A percentile compares a stretch with the other conserved stretches of the same genome.
Conservation (phyloP, 169 alveolate genomes). For the Condylostoma magnum region DNA sequence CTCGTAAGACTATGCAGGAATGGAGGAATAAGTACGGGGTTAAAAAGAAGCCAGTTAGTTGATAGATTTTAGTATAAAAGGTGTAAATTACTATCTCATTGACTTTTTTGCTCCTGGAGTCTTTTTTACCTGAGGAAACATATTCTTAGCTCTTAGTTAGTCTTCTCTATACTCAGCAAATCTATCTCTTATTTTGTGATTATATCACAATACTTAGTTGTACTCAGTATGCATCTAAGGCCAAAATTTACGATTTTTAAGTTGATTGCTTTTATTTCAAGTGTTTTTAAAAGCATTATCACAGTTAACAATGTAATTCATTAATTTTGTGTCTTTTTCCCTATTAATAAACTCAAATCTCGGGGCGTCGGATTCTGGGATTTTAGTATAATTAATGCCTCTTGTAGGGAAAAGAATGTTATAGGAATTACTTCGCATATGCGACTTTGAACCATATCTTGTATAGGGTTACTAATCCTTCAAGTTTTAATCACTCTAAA, state of each 20-base stretch:
- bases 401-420: constrained; percentile 24
- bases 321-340: constrained; percentile 3
- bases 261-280: constrained; percentile 9
- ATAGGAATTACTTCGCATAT: background rate
- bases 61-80: too few relatives aligned
- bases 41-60: too few relatives aligned
- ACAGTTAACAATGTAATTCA: constrained; percentile 15
- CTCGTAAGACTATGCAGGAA: too few relatives aligned
- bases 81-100: too few relatives aligned
- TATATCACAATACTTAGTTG: too few relatives aligned
- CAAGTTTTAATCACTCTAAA: background rate
- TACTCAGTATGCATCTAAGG: constrained; percentile 26
- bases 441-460: background rate
- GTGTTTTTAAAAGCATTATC: constrained; percentile 18
- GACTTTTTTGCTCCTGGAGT: too few relatives aligned
- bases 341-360: constrained; percentile 14
- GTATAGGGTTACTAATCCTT: background rate
- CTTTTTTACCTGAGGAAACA: too few relatives aligned
- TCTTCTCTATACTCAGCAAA: too few relatives aligned
- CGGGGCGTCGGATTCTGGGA: background rate
- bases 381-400: background rate
- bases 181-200: too few relatives aligned
- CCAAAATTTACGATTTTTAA: constrained; percentile 20
- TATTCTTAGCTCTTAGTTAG: too few relatives aligned
- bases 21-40: too few relatives aligned